Base-by-base conservation (phyloP, 2,329 filamentous ascomycete species). In the Colletotrichum cordylinicola region DNA sequence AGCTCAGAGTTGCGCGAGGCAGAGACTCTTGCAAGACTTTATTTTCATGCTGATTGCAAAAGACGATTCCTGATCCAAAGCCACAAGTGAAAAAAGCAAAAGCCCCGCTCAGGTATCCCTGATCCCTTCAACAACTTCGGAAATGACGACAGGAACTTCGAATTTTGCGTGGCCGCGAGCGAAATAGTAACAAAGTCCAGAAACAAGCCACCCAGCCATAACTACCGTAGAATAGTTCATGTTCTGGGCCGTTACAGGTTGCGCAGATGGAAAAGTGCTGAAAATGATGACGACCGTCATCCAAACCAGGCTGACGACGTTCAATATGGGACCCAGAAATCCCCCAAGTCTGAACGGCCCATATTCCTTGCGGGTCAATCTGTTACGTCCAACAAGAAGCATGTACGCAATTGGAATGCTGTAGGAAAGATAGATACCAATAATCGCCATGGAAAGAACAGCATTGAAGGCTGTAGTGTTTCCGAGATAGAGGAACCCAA, bases 151-250 rank as follows among this genome's bases (percentile, higher is more conserved):
- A 7, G 81, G 80, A 37, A 82, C 78, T 52, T 80, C 62, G 8
- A 79, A 83, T 74, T 82, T 82, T 2, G 76, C 31, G 12, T 70
- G 78, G 2, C 81, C 82, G 6, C 56, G 35, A 0, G 74, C 35
- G 2, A 73, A 70, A 43, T 85, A 87, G 52, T 85, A 87, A 2
- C 80, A 43, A 0, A 79, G 79, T 0, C 85, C 85, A 58, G 83
- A 79, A 1, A 81, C 33, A 3, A 84, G 64, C 85, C 85, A 87
- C 0, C 83, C 86, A 4, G 81, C 81, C 78, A 88, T 78, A 0
- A 88, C 86, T 0, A 87, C 85, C n/a, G 82, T 82, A 1, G 83
- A 83, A 76, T 89, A 89, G 35, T 89, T 89, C 86, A 89, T 88
- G 10, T 84, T 87, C 35, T 85, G 81, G 0, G 82, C 69, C 1